Conservation (phyloP, 371 early-diverging fungal species). For the Rhizopus arrhizus region DNA sequence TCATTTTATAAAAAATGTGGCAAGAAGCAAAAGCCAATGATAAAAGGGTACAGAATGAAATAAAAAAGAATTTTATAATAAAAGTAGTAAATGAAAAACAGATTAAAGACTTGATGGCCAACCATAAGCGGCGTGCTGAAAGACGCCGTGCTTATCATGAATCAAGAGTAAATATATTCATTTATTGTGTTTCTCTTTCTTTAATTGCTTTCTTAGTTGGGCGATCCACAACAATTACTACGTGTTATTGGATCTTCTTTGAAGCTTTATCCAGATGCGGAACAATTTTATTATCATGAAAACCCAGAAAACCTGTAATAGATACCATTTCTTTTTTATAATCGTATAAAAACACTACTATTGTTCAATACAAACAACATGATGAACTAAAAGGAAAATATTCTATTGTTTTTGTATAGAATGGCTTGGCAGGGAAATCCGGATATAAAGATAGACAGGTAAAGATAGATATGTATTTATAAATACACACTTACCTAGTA, state of each 20-base stretch:
- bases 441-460: slow-evolving; percentile 55
- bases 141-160: slow-evolving; percentile 61
- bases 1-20: slow-evolving; percentile 33
- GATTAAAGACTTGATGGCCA: slow-evolving; percentile 59
- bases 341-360: not conserved
- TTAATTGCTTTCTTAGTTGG: slow-evolving; percentile 38
- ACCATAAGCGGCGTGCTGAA: slow-evolving; percentile 60
- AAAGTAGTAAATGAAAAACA: slow-evolving; percentile 13
- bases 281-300: slow-evolving; percentile 58
- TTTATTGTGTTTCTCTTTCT: not conserved
- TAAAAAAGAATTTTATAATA: not conserved
- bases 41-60: slow-evolving; percentile 33
- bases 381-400: not conserved
- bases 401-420: slow-evolving; percentile 20
- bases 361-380: not conserved
- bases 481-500: too few relatives aligned
- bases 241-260: slow-evolving; percentile 57
- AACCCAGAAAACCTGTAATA: slow-evolving; percentile 53
- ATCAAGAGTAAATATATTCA: slow-evolving; percentile 46
- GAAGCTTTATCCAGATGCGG: slow-evolving; percentile 55
- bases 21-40: slow-evolving; percentile 53
- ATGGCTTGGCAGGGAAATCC: slow-evolving; percentile 59
- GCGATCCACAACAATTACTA: slow-evolving; percentile 61
- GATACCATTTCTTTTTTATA: not conserved
- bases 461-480: not conserved